phyloP scores from a whole-genome alignment of 352 stramenopile genomes.

The Vaucheria bursata region DNA sequence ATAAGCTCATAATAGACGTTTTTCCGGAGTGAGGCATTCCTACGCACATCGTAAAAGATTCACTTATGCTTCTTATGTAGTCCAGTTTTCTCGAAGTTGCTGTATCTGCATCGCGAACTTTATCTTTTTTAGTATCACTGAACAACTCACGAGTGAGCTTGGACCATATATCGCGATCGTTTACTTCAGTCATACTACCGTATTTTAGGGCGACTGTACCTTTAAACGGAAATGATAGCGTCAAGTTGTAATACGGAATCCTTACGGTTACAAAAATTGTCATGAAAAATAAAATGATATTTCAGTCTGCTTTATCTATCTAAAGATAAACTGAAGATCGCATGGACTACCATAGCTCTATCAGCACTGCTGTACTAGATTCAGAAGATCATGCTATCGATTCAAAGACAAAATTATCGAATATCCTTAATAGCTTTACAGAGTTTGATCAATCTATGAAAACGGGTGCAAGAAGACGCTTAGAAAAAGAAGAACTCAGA shows the following conservation, averaged over 20 bases:
- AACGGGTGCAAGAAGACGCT: conserved; percentile 14
- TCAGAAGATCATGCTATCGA: neutral
- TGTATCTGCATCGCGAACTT: neutral
- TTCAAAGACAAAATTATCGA: conserved; percentile 32
- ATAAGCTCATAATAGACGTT: conserved; percentile 60
- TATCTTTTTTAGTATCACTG: neutral
- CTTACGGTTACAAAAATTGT: too few species aligned
- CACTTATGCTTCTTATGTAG: neutral
- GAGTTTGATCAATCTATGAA: conserved; percentile 46
- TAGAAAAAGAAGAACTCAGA: conserved; percentile 41
- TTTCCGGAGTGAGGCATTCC: conserved; percentile 58
- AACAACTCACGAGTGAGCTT: neutral
- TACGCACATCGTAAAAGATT: conserved; percentile 36
- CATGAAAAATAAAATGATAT: too few species aligned
- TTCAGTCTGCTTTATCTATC: neutral
- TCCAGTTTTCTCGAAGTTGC: neutral
- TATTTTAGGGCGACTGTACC: conserved; percentile 33
- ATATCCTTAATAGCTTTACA: conserved; percentile 38
- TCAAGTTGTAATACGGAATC: too few species aligned
- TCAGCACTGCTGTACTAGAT: neutral
- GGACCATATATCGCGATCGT: neutral
- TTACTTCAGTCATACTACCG: conserved; percentile 16
- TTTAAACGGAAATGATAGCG: too few species aligned
- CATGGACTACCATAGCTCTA: neutral
- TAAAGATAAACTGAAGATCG: neutral